A percentile compares a stretch with the other conserved stretches of the same genome.
These are phyloP conservation scores for Ceratobasidium sp. DNA, from an alignment of 1,284 basidiomycete genomes.

Conservation along the genomic window DNA sequence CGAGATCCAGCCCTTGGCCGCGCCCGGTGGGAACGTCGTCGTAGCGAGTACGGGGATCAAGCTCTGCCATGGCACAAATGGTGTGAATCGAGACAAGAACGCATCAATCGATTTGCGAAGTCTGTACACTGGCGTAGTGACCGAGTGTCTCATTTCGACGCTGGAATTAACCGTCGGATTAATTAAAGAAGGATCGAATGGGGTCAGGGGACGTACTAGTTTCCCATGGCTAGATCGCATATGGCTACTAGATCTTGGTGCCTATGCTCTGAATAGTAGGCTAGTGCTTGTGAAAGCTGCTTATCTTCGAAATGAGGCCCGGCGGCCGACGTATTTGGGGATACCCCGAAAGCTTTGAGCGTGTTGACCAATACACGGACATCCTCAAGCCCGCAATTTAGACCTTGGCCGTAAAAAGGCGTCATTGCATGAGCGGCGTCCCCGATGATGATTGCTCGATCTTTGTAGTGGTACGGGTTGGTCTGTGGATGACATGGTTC, in stretches of 20 bases:
- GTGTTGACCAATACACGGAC: conserved; percentile 88
- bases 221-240: conserved; percentile 90
- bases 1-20: conserved; percentile 85
- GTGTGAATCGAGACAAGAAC: conserved; percentile 55
- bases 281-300: conserved; percentile 74
- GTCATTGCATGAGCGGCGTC: conserved; percentile 98
- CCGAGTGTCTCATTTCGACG: conserved; percentile 93
- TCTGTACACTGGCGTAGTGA: conserved; percentile 84
- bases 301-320: conserved; percentile 60
- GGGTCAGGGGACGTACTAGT: conserved; percentile 79
- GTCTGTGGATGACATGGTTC: conserved; percentile 62
- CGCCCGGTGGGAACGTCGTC: conserved; percentile 56
- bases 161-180: conserved; percentile 60
- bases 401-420: conserved; percentile 97
- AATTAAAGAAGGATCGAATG: conserved; percentile 42
- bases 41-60: conserved; percentile 49
- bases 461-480: conserved; percentile 90
- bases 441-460: conserved; percentile 89
- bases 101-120: conserved; percentile 84
- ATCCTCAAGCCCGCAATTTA: conserved; percentile 98
- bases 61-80: conserved; percentile 44
- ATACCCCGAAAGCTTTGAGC: conserved; percentile 76
- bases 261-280: conserved; percentile 82
- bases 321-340: conserved; percentile 56
- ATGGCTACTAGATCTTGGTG: conserved; percentile 93